These are phyloP conservation scores for Datisca glomerata DNA, from an alignment of 306 rosid genomes.

Conservation along the genomic window DNA sequence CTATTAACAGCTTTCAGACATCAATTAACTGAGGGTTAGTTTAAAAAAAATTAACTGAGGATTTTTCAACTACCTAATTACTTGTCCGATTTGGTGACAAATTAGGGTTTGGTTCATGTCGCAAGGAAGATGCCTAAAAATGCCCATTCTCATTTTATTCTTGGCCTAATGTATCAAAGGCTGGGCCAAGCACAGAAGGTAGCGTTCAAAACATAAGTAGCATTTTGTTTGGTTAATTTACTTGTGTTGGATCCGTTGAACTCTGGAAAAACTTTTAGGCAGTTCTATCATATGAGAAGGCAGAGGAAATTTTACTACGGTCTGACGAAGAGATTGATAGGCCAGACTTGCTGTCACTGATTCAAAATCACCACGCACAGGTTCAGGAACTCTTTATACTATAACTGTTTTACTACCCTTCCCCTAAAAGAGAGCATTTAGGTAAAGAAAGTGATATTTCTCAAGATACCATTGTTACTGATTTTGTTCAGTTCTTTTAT, in stretches of 20 bases:
- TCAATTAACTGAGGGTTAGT: no score
- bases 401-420: not conserved
- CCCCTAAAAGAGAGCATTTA: no score
- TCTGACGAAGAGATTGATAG: constrained; percentile 68
- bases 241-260: constrained; percentile 7
- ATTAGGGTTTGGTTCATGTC: constrained; percentile 92
- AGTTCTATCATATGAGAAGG: constrained; percentile 70
- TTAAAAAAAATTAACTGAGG: no score
- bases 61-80: no score
- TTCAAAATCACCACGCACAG: constrained; percentile 98
- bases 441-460: no score
- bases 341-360: constrained; percentile 71
- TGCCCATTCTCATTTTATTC: constrained; percentile 96
- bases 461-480: constrained; percentile 13
- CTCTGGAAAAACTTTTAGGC: constrained; percentile 40
- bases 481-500: constrained; percentile 27
- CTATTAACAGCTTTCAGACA: no score
- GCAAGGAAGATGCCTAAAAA: constrained; percentile 93
- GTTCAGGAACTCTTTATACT: constrained; percentile 22
- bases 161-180: constrained; percentile 94
- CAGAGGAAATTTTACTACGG: constrained; percentile 68
- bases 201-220: constrained; percentile 3
- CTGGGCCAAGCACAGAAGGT: constrained; percentile 89
- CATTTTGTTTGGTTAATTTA: constrained; percentile 4
- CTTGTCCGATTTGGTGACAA: constrained; percentile 6